Evolutionary conservation across 805 yeast genomes (phyloP).

Genomic region (Diddensiella santjacobensis): DNA sequence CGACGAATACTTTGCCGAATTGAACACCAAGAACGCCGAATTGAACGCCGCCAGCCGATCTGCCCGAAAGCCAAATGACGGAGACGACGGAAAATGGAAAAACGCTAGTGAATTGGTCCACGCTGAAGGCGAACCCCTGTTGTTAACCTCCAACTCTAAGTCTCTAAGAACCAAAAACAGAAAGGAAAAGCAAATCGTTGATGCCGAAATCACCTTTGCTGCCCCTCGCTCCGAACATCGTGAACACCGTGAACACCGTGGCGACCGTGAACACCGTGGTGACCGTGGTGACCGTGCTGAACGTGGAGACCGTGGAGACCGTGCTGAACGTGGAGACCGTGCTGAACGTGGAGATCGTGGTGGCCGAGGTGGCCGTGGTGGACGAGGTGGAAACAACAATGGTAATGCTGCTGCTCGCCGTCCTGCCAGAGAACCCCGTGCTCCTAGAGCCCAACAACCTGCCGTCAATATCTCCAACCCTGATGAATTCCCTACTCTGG

Average conservation of each 20-base stretch:
- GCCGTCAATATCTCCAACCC: slow-evolving; percentile 24
- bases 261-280: slow-evolving; percentile 28
- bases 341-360: slow-evolving; percentile 35
- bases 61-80: slow-evolving; percentile 51
- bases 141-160: slow-evolving; percentile 62
- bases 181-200: slow-evolving; percentile 78
- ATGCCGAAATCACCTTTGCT: slow-evolving; percentile 65
- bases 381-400: slow-evolving; percentile 2
- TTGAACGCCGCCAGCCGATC: slow-evolving; percentile 27
- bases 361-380: slow-evolving; percentile 31
- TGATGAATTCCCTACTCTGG: slow-evolving; percentile 29
- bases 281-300: slow-evolving; percentile 32
- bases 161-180: slow-evolving; percentile 64
- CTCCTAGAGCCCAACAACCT: slow-evolving; percentile 16
- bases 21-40: slow-evolving; percentile 25
- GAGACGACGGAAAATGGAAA: slow-evolving; percentile 45
- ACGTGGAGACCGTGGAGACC: slow-evolving; percentile 20
- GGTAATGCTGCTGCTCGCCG: slow-evolving; percentile 30
- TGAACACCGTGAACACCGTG: slow-evolving; percentile 28
- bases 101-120: slow-evolving; percentile 60
- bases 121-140: slow-evolving; percentile 53
- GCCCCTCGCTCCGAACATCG: slow-evolving; percentile 41
- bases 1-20: slow-evolving; percentile 79
- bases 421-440: slow-evolving; percentile 32
- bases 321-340: slow-evolving; percentile 29